Conservation (phyloP, 176 grass and related monocot species). For the Bonia amplexicaulis region DNA sequence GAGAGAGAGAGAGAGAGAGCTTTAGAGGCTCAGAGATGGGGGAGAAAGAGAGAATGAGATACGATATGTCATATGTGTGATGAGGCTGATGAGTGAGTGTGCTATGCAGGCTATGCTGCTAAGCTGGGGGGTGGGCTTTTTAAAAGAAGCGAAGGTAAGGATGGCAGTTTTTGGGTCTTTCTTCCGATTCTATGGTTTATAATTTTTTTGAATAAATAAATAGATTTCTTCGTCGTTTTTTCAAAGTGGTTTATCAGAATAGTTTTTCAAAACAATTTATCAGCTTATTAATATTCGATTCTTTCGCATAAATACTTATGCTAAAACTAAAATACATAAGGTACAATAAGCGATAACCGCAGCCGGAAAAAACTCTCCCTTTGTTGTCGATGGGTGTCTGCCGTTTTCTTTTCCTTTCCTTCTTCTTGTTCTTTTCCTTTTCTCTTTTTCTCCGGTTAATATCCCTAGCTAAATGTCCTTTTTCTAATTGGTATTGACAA, state of each 20-base stretch:
- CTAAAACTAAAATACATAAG: rapidly evolving
- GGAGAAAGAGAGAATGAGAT: background rate
- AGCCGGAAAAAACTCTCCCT: no score
- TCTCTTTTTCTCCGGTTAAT: background rate
- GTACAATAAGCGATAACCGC: no score
- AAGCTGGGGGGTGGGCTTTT: background rate
- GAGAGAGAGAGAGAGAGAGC: background rate
- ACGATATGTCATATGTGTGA: background rate
- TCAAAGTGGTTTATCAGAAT: no score
- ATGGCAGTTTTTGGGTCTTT: background rate
- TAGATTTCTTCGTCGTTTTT: no score
- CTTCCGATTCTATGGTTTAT: no score
- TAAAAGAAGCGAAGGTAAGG: background rate
- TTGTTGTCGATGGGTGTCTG: background rate
- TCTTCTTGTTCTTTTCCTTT: background rate
- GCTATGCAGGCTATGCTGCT: background rate
- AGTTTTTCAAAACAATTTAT: rapidly evolving
- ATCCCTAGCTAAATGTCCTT: background rate
- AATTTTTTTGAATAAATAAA: no score
- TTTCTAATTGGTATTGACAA: background rate
- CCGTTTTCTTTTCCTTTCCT: background rate
- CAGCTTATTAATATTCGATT: no score
- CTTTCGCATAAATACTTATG: rapidly evolving
- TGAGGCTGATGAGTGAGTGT: background rate
- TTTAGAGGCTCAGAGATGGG: background rate